Percentiles rank a stretch among this genome's conserved stretches.
Conservation (phyloP, 768 basidiomycete species). For the Boletus vinaceobasis region DNA sequence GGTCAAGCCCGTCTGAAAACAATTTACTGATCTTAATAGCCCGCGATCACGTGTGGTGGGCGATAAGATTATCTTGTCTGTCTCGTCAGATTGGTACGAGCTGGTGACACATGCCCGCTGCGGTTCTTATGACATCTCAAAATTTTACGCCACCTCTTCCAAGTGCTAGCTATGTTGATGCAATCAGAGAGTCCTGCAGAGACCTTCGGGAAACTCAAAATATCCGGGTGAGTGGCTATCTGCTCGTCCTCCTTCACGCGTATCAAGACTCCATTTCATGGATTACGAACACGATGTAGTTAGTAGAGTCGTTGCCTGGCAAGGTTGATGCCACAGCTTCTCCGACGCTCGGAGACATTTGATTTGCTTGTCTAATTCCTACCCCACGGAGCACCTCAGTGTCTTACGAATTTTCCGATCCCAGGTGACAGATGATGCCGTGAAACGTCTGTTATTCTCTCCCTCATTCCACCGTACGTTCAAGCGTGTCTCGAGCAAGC, state of each 20-base stretch:
- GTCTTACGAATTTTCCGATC: constrained; percentile 10
- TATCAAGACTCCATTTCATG: constrained; percentile 5
- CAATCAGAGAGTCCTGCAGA: constrained; percentile 53
- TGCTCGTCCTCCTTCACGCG: background rate
- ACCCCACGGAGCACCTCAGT: background rate
- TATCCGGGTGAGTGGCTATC: constrained; percentile 46
- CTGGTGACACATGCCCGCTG: background rate
- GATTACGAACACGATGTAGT: background rate
- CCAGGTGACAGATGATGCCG: constrained; percentile 56
- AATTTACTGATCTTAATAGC: background rate
- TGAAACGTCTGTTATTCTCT: constrained; percentile 62
- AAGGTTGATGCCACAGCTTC: background rate
- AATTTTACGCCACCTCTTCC: constrained; percentile 40
- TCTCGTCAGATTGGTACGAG: too few species aligned
- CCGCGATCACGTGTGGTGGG: constrained; percentile 17
- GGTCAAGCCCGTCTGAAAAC: background rate
- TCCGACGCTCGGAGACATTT: background rate
- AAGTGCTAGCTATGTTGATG: constrained; percentile 41
- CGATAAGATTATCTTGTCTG: constrained; percentile 7
- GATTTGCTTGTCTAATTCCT: background rate
- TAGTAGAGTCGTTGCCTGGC: background rate
- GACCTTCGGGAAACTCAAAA: constrained; percentile 44
- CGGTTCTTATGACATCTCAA: constrained; percentile 10
- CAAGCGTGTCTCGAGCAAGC: constrained; percentile 54
- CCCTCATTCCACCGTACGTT: constrained; percentile 62